A percentile compares a stretch with the other conserved stretches of the same genome.
phyloP scores from a whole-genome alignment of 2,329 filamentous ascomycete species.

The Neocucurbitaria cava region DNA sequence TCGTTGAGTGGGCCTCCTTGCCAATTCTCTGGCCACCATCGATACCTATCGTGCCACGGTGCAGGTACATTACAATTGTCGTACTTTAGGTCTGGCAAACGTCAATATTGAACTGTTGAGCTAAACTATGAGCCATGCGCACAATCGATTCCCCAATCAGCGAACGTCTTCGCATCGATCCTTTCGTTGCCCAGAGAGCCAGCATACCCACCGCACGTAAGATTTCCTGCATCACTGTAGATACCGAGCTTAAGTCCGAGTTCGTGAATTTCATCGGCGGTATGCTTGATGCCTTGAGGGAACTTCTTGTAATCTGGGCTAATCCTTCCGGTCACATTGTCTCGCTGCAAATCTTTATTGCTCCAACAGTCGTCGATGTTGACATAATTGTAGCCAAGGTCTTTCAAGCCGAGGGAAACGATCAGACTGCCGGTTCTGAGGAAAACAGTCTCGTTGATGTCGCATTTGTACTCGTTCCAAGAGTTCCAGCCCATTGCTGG shows the following conservation, averaged over 20 bases:
- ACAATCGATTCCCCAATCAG: conserved; percentile 46
- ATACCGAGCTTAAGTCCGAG: conserved; percentile 68
- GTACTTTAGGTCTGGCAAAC: conserved; percentile 35
- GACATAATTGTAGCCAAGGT: conserved; percentile 53
- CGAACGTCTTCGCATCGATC: conserved; percentile 63
- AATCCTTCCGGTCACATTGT: conserved; percentile 44
- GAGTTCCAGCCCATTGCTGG: conserved; percentile 34
- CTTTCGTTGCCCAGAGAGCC: conserved; percentile 64
- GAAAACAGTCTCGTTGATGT: conserved; percentile 29
- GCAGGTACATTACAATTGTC: conserved; percentile 46
- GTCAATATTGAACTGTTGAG: not conserved
- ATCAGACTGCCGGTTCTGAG: conserved; percentile 20
- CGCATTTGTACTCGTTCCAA: conserved; percentile 32
- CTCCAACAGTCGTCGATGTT: conserved; percentile 67
- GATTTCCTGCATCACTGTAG: conserved; percentile 61
- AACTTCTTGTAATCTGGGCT: conserved; percentile 61
- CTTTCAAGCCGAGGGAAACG: conserved; percentile 25
- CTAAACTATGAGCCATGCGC: not conserved
- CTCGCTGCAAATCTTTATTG: conserved; percentile 51
- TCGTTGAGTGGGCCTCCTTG: conserved; percentile 47
- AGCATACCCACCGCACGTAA: conserved; percentile 63
- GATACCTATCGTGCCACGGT: conserved; percentile 48
- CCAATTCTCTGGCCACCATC: conserved; percentile 51
- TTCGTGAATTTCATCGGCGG: conserved; percentile 62
- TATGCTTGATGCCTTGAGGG: conserved; percentile 63